Percentiles rank a stretch among this genome's conserved stretches.
These are phyloP conservation scores for Blechomonas ayalai DNA, from an alignment of 208 protist species.

Conservation along the genomic window DNA sequence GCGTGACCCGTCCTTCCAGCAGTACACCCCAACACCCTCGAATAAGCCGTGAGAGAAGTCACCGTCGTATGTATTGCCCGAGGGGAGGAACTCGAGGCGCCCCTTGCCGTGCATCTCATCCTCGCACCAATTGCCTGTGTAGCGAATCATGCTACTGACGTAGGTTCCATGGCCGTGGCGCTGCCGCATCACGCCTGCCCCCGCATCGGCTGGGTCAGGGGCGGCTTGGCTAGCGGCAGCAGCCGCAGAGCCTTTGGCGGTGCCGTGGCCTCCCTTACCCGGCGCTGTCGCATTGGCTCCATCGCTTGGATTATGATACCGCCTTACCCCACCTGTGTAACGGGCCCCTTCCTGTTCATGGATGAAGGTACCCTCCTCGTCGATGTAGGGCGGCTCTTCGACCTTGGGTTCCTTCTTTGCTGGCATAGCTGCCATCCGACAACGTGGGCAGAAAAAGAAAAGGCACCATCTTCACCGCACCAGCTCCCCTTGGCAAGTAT, in stretches of 20 bases:
- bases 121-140: conserved; percentile 76
- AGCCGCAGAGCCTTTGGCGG: too few relatives aligned
- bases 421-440: too few relatives aligned
- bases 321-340: conserved; percentile 60
- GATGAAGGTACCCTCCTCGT: conserved; percentile 62
- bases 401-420: conserved; percentile 66
- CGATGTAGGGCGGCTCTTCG: conserved; percentile 69
- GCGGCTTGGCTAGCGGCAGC: neutral
- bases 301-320: conserved; percentile 9
- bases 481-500: too few relatives aligned
- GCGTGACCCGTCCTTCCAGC: conserved; percentile 46
- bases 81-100: conserved; percentile 34
- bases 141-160: conserved; percentile 54
- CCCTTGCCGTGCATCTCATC: conserved; percentile 83
- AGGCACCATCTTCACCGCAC: neutral
- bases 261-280: too few relatives aligned
- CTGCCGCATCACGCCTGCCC: conserved; percentile 12
- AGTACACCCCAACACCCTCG: conserved; percentile 66
- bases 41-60: conserved; percentile 56
- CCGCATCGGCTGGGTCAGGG: neutral
- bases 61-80: conserved; percentile 50
- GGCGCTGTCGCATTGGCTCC: neutral
- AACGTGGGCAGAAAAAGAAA: conserved; percentile 1
- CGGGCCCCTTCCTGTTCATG: conserved; percentile 50
- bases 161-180: conserved; percentile 73